Evolutionary conservation across 768 basidiomycete genomes (phyloP), one percentile per base, ranked within the genome.

Genomic region (Rhodosporidiobolus odoratus): DNA sequence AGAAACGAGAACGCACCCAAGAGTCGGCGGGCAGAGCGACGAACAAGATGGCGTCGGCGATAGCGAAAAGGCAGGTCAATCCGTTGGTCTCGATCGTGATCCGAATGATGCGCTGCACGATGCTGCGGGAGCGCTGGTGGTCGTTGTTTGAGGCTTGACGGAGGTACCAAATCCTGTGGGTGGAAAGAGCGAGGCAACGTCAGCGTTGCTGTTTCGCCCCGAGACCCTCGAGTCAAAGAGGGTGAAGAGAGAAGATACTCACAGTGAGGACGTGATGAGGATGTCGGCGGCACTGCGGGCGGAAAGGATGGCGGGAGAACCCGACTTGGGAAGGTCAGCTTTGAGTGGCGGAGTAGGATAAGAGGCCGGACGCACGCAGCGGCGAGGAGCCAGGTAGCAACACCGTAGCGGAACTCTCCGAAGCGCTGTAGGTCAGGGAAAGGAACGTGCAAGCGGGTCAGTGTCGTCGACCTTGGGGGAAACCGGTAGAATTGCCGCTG

Each of bases 1-100:
- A 37, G 23, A 38, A 19, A 58, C 13, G 32, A 35, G 25, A 21
- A 35, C 54, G 54, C 32, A 56, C 54, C 54, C 34, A 57, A 8
- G 12, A 16, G 8, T 17, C 12, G 7, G 25, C 13, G 12, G 48
- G 43, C 34, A 57, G 17, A 2, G 56, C 30, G 34, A 41, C 30
- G 30, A 71, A 66, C 2, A 71, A 41, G n/a, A 63, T 19, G 6
- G 65, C 70, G 27, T 71, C 70, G 38, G 52, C 8, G 40, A 71
- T 38, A 30, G 65, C 70, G 38, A 66, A 59, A 21, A 60, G 5
- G 15, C 30, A 41, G 25, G 69, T 71, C 12, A 63, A 8, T 4
- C 61, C 65, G 65, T 66, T 71, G 5, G 57, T 54, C 32, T 54
- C 54, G 53, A 71, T 12, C 2, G 52, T 53, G 52, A 53, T 15